These are phyloP conservation scores for Azolla pinnata DNA, from an alignment of 75 land plant species.

Conservation along the genomic window DNA sequence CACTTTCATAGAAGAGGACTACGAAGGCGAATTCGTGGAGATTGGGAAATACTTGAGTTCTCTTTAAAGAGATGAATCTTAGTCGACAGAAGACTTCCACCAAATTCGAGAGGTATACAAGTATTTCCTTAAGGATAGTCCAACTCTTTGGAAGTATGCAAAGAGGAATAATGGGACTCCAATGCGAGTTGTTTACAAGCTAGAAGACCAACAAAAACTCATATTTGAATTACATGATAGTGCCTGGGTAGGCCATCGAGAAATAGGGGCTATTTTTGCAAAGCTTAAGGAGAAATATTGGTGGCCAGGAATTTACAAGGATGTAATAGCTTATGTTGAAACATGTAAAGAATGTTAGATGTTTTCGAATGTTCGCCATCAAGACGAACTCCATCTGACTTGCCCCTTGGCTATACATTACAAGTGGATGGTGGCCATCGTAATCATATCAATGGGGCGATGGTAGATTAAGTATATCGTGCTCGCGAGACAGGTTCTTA, in stretches of 20 bases:
- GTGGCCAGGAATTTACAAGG: constrained; percentile 5
- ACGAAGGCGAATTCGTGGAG: background rate
- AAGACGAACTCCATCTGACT: background rate
- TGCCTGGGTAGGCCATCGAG: background rate
- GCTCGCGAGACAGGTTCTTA: background rate
- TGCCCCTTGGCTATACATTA: constrained; percentile 7
- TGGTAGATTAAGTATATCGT: constrained; percentile 4
- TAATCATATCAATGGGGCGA: background rate
- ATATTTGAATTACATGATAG: background rate
- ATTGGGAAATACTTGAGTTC: constrained; percentile 1
- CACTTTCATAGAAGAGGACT: background rate
- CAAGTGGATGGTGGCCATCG: constrained; percentile 2
- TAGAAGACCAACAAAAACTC: background rate
- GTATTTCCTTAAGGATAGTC: too few relatives aligned
- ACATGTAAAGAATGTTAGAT: background rate
- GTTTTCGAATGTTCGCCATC: constrained; percentile 2
- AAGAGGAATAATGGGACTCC: background rate
- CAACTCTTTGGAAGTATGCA: background rate
- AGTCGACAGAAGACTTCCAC: background rate
- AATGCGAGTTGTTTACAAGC: background rate
- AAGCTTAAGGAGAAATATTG: background rate
- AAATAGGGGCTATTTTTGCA: background rate
- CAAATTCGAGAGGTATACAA: background rate
- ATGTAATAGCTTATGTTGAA: background rate
- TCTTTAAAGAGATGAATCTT: background rate